Evolutionary conservation across 495 filamentous ascomycete genomes (phyloP), one percentile per base, ranked within the genome.

Genomic region (Halenospora varia): DNA sequence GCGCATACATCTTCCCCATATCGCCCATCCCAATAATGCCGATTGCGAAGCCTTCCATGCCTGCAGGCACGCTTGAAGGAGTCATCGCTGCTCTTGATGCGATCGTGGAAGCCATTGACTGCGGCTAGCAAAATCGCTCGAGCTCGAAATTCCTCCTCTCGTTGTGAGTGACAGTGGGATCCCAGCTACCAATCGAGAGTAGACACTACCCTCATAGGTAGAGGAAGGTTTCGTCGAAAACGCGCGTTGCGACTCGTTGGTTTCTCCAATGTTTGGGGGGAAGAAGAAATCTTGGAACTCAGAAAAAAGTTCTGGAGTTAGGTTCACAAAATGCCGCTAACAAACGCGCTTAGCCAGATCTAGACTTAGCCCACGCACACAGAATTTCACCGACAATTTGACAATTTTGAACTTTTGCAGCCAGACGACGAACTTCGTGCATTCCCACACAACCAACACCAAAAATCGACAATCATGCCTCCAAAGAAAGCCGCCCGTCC

Each of bases 1-100:
- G 79, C 63, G 95, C 88, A 74, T 98, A 98, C 95, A 98, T 96
- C 82, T 90, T 96, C 71, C 94, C 94, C 94, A 98, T 98, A 65
- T 96, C 92, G 20, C 94, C 94, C 92, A 98, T 96, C 26, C 94
- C 94, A 67, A 98, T 97, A 62, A 98, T 91, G 66, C 94, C 94
- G 59, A 97, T 82, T 35, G 78, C 78, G 68, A 87, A 86, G 65
- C 77, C 73, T 56, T 87, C 78, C 78, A 87, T 86, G 8, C 11
- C 54, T 18, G 18, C 48, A 1, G 23, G 20, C 48, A 66, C 67
- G 11, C 60, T 57, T 49, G 61, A 67, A 44, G 68, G 55, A 10
- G 53, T 25, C 39, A 68, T 54, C 25, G 25, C 41, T 24, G 46
- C 23, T 40, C 8, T 19, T 19, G 18, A 13, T 20, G 19, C 9